A percentile compares a stretch with the other conserved stretches of the same genome.
phyloP scores from a whole-genome alignment of 23 red algal genomes.

The Gracilaria caudata region DNA sequence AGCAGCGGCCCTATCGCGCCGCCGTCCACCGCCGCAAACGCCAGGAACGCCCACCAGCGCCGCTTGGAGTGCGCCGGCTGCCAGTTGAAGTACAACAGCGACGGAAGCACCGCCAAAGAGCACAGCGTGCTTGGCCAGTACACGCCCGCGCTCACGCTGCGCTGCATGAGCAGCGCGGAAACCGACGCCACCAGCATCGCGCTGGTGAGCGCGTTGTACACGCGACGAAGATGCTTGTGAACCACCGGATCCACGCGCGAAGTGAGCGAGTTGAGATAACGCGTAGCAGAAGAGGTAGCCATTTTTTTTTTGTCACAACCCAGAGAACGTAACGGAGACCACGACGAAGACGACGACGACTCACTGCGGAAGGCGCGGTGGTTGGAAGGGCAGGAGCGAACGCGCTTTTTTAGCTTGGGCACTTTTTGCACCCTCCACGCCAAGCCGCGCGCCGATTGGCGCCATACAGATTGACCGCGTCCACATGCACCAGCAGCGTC shows the following conservation, averaged over 20 bases:
- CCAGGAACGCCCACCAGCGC: constrained; percentile 38
- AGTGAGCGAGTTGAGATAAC: neutral
- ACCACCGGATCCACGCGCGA: constrained; percentile 38
- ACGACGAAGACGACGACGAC: too few species aligned
- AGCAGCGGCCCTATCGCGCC: constrained; percentile 59
- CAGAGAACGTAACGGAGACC: neutral
- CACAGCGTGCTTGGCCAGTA: constrained; percentile 2
- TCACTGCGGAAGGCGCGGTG: neutral
- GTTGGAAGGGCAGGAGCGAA: neutral
- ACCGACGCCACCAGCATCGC: constrained; percentile 20
- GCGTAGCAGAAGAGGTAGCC: too few species aligned
- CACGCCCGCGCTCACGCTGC: neutral
- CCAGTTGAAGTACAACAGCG: constrained; percentile 32
- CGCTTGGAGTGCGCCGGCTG: neutral
- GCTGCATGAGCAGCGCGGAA: neutral
- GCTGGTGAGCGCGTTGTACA: constrained; percentile 48
- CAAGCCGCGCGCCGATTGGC: too few species aligned
- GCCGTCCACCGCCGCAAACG: constrained; percentile 41
- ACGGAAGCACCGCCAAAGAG: constrained; percentile 29
- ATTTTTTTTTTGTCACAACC: too few species aligned
- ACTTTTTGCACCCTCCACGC: too few species aligned
- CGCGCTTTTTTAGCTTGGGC: too few species aligned
- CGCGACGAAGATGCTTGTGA: constrained; percentile 60
- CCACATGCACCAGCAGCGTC: neutral
- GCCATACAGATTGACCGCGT: constrained; percentile 1